Evolutionary conservation across 2,329 filamentous ascomycete species (phyloP), one percentile per base, ranked within the genome.

Genomic region (Apiospora pterosperma): DNA sequence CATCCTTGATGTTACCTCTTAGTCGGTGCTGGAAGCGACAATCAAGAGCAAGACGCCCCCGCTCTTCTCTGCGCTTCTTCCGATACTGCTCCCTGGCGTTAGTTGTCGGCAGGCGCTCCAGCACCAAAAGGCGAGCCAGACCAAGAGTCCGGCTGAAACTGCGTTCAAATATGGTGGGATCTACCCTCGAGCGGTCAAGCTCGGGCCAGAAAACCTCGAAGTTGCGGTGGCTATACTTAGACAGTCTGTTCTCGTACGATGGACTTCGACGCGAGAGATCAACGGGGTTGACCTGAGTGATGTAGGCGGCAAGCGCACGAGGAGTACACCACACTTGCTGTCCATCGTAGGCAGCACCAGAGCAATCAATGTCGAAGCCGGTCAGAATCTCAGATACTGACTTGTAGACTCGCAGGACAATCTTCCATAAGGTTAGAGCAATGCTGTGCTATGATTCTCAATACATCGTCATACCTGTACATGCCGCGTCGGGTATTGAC

Each of bases 341-440:
- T 39, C 93, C 93, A 74, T 96, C 88, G 70, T 91, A 97, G 3
- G 92, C 92, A 28, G 88, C 90, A 67, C 92, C 92, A 0, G 92
- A 90, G 74, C 90, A 93, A 74, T 96, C 92, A 60, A 97, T 92
- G 70, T 96, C 93, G 70, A 97, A 97, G 0, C 93, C 93, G 3
- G 92, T 93, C 28, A 97, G 82, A 39, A 97, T 94, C 75, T 96
- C 92, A 1, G 91, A 90, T 58, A 96, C 79, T 0, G 90, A 93
- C 72, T 92, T 92, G 80, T 97, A 96, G 41, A 96, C 88, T 39
- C 92, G 90, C 36, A 96, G 83, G 25, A 97, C 92, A 70, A 97
- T 93, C 82, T 95, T 66, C 5, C 59, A 62, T 16, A n/a, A n/a
- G 10, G n/a, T 65, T 19, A 62, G 42, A 11, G 28, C 48, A 34